Evolutionary conservation across 352 stramenopile genomes (phyloP).

Genomic region (Globisporangium orthogonon): DNA sequence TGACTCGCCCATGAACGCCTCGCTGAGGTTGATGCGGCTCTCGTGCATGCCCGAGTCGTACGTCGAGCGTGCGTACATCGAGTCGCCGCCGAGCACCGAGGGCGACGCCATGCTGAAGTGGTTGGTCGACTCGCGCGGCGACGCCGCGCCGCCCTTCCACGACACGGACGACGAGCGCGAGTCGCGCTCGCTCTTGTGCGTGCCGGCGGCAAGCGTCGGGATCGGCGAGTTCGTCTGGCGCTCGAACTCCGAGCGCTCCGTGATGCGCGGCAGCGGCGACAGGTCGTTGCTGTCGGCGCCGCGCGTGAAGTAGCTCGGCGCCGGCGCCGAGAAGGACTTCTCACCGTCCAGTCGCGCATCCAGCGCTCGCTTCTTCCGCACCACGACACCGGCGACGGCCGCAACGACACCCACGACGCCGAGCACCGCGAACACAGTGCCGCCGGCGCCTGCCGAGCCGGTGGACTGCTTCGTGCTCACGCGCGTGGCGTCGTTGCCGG

Average conservation of each 20-base stretch:
- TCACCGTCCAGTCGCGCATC: slow-evolving; percentile 37
- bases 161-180: slow-evolving; percentile 47
- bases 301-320: slow-evolving; percentile 34
- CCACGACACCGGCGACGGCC: slow-evolving; percentile 39
- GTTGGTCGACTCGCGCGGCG: neutral
- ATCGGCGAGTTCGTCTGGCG: slow-evolving; percentile 31
- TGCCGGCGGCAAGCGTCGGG: slow-evolving; percentile 27
- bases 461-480: slow-evolving; percentile 15
- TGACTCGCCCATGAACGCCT: slow-evolving; percentile 33
- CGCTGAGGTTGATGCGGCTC: slow-evolving; percentile 67
- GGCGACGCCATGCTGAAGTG: slow-evolving; percentile 29
- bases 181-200: slow-evolving; percentile 18
- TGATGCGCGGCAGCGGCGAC: slow-evolving; percentile 19
- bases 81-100: slow-evolving; percentile 23
- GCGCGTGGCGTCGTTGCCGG: slow-evolving; percentile 3
- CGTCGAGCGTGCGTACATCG: slow-evolving; percentile 21
- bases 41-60: slow-evolving; percentile 29
- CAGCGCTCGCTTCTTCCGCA: slow-evolving; percentile 39
- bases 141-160: slow-evolving; percentile 6
- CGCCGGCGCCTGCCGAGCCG: slow-evolving; percentile 30
- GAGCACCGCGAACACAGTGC: slow-evolving; percentile 44
- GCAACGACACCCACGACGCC: slow-evolving; percentile 34
- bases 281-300: slow-evolving; percentile 19
- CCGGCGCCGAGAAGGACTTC: slow-evolving; percentile 30
- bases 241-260: slow-evolving; percentile 1